phyloP scores from a whole-genome alignment of 2,329 filamentous ascomycete species.

The Ilyonectria mors-panacis region DNA sequence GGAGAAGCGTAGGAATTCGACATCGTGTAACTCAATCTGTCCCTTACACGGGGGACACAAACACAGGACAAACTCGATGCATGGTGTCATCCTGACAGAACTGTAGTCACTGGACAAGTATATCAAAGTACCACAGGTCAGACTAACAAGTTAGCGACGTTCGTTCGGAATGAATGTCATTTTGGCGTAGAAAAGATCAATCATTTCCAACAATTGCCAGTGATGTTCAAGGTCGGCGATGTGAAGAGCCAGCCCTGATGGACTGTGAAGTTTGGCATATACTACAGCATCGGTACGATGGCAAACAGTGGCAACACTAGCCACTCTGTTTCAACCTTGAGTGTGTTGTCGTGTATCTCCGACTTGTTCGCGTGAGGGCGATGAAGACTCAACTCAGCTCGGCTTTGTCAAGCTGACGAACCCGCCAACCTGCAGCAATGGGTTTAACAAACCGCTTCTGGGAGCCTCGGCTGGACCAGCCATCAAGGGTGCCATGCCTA shows the following conservation, averaged over 20 bases:
- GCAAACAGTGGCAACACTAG: slow-evolving; percentile 23
- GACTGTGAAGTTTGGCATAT: neutral
- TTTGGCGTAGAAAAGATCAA: no score
- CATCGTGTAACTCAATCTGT: slow-evolving; percentile 19
- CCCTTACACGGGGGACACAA: slow-evolving; percentile 15
- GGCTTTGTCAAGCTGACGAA: slow-evolving; percentile 43
- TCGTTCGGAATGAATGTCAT: neutral
- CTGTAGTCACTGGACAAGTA: neutral
- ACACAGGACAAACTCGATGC: slow-evolving; percentile 10
- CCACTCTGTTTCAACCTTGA: slow-evolving; percentile 26
- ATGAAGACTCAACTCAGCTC: slow-evolving; percentile 16
- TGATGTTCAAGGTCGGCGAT: neutral
- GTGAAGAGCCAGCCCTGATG: neutral
- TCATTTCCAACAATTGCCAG: neutral
- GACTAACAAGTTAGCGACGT: neutral
- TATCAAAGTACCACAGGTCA: neutral
- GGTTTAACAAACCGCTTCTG: neutral
- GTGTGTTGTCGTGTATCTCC: slow-evolving; percentile 29
- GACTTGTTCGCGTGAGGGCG: slow-evolving; percentile 29
- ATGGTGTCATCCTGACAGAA: neutral
- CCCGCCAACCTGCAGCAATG: slow-evolving; percentile 16
- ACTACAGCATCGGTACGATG: slow-evolving; percentile 27
- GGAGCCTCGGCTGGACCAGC: neutral
- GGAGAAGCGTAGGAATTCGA: slow-evolving; percentile 4
- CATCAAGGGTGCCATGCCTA: slow-evolving; percentile 5